Evolutionary conservation across 2,329 filamentous ascomycete species (phyloP).

Genomic region (Decorospora gaudefroyi): DNA sequence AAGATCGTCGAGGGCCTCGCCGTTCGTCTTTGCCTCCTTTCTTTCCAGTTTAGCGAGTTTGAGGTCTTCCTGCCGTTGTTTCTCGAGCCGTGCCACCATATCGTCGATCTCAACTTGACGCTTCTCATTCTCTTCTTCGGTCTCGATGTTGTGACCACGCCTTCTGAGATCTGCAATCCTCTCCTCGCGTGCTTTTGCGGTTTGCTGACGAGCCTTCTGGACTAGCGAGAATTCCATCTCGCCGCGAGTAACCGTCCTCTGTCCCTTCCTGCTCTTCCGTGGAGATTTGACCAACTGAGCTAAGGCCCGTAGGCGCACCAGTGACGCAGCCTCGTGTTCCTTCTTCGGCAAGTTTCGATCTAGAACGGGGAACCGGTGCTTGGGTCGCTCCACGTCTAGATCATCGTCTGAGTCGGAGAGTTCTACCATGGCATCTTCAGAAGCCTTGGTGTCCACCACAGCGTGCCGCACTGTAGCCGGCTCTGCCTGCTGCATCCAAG

Average conservation of each 20-base stretch:
- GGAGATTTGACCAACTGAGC: conserved; percentile 71
- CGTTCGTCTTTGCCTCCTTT: conserved; percentile 68
- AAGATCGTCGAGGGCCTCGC: conserved; percentile 50
- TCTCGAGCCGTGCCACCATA: conserved; percentile 68
- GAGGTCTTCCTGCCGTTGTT: conserved; percentile 77
- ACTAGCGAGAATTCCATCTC: conserved; percentile 72
- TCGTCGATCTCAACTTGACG: conserved; percentile 86
- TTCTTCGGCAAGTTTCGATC: conserved; percentile 68
- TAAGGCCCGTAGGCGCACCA: conserved; percentile 72
- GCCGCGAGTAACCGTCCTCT: conserved; percentile 65
- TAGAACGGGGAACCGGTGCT: conserved; percentile 60
- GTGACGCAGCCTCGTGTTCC: conserved; percentile 64
- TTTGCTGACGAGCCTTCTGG: conserved; percentile 77
- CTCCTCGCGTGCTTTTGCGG: conserved; percentile 74
- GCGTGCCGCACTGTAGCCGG: conserved; percentile 21
- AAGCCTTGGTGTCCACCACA: conserved; percentile 9
- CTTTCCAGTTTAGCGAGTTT: conserved; percentile 79
- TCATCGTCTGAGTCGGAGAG: conserved; percentile 63
- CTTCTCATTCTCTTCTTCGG: conserved; percentile 80
- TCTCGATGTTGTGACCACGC: conserved; percentile 81
- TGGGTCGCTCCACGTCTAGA: conserved; percentile 63
- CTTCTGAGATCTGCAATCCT: conserved; percentile 75
- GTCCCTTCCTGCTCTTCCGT: conserved; percentile 52
- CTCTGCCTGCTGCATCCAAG: conserved; percentile 22
- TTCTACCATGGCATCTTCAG: conserved; percentile 30